Evolutionary conservation across 1,284 basidiomycete species (phyloP).

Genomic region (Pseudozyma pruni): DNA sequence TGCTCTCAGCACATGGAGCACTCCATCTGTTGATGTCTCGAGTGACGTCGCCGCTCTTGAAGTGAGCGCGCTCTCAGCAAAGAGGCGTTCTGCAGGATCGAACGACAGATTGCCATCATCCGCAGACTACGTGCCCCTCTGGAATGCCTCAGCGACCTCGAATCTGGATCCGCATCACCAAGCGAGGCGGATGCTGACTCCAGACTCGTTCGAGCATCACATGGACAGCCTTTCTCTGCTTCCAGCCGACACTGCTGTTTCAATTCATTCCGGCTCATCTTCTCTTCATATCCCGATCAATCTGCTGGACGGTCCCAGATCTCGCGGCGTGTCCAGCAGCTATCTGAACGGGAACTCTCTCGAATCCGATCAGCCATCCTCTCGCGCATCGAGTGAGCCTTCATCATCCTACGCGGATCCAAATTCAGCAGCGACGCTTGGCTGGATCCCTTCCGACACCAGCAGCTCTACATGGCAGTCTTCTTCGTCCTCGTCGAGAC

Average conservation of each 20-base stretch:
- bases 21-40: slow-evolving; percentile 2
- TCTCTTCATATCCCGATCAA: slow-evolving; percentile 15
- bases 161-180: neutral
- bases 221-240: slow-evolving; percentile 6
- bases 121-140: slow-evolving; percentile 25
- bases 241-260: neutral
- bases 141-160: slow-evolving; percentile 21
- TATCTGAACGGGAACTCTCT: too few relatives aligned
- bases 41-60: slow-evolving; percentile 2
- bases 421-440: neutral
- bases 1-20: slow-evolving; percentile 3
- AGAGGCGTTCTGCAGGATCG: neutral
- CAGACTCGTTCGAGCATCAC: slow-evolving; percentile 5
- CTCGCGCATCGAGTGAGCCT: neutral
- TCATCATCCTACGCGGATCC: neutral
- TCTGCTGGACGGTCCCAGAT: slow-evolving; percentile 5
- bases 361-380: too few relatives aligned
- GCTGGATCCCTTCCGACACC: slow-evolving; percentile 8
- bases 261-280: neutral
- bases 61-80: neutral
- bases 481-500: slow-evolving; percentile 18
- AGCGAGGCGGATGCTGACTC: neutral
- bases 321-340: too few relatives aligned
- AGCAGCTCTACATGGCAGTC: slow-evolving; percentile 23
- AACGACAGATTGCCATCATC: neutral